These are phyloP conservation scores for Curvularia lunata DNA, from an alignment of 2,329 filamentous ascomycete genomes.

Conservation along the genomic window DNA sequence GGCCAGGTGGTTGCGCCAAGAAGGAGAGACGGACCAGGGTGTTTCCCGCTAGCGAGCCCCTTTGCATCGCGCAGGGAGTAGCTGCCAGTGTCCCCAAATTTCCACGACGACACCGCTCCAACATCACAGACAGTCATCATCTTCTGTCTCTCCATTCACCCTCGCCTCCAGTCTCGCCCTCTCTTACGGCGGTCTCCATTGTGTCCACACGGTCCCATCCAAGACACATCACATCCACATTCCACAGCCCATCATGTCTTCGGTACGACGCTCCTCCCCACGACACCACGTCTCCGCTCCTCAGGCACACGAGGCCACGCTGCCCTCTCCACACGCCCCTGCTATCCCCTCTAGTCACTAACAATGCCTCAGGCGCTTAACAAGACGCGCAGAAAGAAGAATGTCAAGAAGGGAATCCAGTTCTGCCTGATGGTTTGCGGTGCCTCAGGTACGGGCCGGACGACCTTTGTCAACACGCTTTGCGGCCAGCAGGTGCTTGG, in stretches of 20 bases:
- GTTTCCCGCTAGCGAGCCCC: conserved; percentile 47
- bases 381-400: conserved; percentile 99
- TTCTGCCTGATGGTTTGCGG: conserved; percentile 99
- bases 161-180: conserved; percentile 29
- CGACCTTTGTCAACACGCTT: conserved; percentile 99
- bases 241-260: conserved; percentile 44
- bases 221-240: conserved; percentile 28
- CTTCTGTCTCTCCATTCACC: conserved; percentile 10
- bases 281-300: conserved; percentile 27
- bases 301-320: conserved; percentile 30
- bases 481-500: conserved; percentile 91
- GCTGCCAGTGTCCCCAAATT: conserved; percentile 51
- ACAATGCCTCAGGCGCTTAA: conserved; percentile 59
- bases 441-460: conserved; percentile 96
- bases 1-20: conserved; percentile 38
- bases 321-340: conserved; percentile 21
- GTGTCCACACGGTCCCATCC: conserved; percentile 26
- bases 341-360: conserved; percentile 34
- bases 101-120: conserved; percentile 43
- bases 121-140: conserved; percentile 35
- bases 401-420: conserved; percentile 99
- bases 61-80: conserved; percentile 49
- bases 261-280: conserved; percentile 43
- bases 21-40: conserved; percentile 42
- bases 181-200: conserved; percentile 28